Evolutionary conservation across 2,329 filamentous ascomycete species (phyloP).

Genomic region (Xylaria sp.): DNA sequence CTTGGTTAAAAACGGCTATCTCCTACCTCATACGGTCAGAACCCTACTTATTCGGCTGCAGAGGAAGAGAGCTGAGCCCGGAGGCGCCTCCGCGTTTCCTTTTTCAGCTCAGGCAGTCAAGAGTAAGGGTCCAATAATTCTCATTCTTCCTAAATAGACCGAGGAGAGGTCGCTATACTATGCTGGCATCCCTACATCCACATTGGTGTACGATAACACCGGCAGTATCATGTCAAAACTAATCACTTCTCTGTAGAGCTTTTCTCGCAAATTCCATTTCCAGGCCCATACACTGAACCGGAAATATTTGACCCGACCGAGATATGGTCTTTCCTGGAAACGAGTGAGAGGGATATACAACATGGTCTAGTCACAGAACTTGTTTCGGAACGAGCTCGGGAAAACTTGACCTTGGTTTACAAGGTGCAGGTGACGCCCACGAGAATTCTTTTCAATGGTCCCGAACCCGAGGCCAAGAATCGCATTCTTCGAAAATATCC

Average conservation of each 20-base stretch:
- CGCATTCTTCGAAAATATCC: constrained; percentile 63
- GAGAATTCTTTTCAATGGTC: constrained; percentile 51
- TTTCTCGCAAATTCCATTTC: constrained; percentile 47
- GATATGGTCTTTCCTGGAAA: constrained; percentile 34
- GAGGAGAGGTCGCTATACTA: not conserved
- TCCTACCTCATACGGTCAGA: constrained; percentile 50
- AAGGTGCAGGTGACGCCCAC: constrained; percentile 56
- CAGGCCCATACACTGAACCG: constrained; percentile 46
- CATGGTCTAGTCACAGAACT: constrained; percentile 24
- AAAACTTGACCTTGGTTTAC: constrained; percentile 47
- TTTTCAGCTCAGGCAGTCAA: constrained; percentile 46
- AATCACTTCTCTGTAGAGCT: constrained; percentile 31
- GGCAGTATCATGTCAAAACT: not conserved
- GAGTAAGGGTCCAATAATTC: constrained; percentile 6
- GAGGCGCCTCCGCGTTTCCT: constrained; percentile 29
- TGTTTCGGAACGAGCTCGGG: constrained; percentile 28
- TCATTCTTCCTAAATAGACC: not conserved
- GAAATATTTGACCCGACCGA: constrained; percentile 33
- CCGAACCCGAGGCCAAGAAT: constrained; percentile 63
- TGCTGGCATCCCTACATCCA: not conserved
- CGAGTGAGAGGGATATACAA: constrained; percentile 38
- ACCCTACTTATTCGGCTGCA: constrained; percentile 42
- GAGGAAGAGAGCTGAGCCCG: constrained; percentile 7
- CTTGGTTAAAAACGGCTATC: constrained; percentile 57
- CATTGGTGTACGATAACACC: not conserved